phyloP scores from a whole-genome alignment of 495 filamentous ascomycete species.

The Clavariopsis aquatica region DNA sequence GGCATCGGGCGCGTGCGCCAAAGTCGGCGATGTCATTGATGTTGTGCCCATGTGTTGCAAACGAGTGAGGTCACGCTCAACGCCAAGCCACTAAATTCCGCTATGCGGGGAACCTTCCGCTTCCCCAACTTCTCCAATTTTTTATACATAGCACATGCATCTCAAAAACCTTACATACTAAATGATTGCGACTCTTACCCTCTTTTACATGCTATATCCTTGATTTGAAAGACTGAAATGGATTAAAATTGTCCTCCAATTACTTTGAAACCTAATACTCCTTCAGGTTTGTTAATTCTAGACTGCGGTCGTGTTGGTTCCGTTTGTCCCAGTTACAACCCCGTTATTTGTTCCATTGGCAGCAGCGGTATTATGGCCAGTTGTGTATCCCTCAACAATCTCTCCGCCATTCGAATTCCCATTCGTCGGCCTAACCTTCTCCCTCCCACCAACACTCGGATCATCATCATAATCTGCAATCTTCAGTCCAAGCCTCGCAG shows the following conservation, averaged over 20 bases:
- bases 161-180: neutral
- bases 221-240: too few relatives aligned
- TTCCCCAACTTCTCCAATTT: neutral
- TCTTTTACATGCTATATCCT: too few relatives aligned
- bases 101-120: neutral
- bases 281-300: too few relatives aligned
- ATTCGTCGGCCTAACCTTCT: neutral
- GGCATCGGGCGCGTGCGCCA: neutral
- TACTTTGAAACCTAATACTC: too few relatives aligned
- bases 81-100: neutral
- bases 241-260: too few relatives aligned
- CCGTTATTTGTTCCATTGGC: too few relatives aligned
- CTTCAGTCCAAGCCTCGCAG: slow-evolving; percentile 51
- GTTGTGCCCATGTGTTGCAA: too few relatives aligned
- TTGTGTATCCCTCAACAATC: neutral
- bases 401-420: neutral
- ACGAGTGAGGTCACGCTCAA: neutral
- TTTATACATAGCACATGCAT: neutral
- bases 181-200: too few relatives aligned
- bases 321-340: too few relatives aligned
- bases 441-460: slow-evolving; percentile 17
- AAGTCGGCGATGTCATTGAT: neutral
- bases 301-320: too few relatives aligned
- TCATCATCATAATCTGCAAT: slow-evolving; percentile 50
- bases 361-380: too few relatives aligned